Conservation (phyloP, 371 early-diverging fungal species). For the Pancytospora philotis region DNA sequence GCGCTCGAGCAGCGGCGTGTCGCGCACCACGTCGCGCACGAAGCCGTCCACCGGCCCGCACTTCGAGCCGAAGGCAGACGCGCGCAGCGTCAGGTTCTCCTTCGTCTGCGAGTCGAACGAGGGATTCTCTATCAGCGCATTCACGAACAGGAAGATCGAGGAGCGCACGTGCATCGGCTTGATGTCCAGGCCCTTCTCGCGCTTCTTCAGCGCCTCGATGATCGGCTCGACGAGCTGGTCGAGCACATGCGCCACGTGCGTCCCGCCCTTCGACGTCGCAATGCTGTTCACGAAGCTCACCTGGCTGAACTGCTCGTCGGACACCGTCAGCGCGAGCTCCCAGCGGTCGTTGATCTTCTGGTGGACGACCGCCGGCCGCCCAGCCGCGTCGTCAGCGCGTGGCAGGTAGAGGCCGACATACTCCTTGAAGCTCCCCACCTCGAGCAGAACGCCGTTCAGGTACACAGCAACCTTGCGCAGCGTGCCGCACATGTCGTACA, state of each 20-base stretch:
- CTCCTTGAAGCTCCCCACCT: conserved; percentile 74
- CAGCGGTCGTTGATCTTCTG: conserved; percentile 72
- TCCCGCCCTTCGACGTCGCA: conserved; percentile 90
- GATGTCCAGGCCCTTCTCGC: conserved; percentile 63
- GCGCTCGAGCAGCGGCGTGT: conserved; percentile 74
- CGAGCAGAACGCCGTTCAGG: conserved; percentile 74
- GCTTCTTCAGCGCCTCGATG: conserved; percentile 67
- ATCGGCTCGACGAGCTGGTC: conserved; percentile 75
- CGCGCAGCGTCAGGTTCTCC: conserved; percentile 80
- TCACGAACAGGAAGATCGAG: conserved; percentile 85
- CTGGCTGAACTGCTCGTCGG: conserved; percentile 91
- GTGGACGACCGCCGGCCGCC: conserved; percentile 63
- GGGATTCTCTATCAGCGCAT: conserved; percentile 90
- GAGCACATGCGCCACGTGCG: conserved; percentile 76
- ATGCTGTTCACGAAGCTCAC: conserved; percentile 94
- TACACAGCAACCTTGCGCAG: conserved; percentile 75
- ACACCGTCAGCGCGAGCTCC: conserved; percentile 81
- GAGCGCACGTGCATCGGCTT: conserved; percentile 78
- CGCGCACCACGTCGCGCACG: conserved; percentile 65
- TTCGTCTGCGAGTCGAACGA: conserved; percentile 98
- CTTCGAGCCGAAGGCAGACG: conserved; percentile 73
- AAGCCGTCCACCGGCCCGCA: conserved; percentile 72
- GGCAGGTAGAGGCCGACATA: conserved; percentile 72
- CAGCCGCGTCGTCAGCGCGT: too few relatives aligned
- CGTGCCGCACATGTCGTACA: conserved; percentile 88